phyloP scores from a whole-genome alignment of 192 early-diverging fungal genomes.

The Oehlia diaphana region DNA sequence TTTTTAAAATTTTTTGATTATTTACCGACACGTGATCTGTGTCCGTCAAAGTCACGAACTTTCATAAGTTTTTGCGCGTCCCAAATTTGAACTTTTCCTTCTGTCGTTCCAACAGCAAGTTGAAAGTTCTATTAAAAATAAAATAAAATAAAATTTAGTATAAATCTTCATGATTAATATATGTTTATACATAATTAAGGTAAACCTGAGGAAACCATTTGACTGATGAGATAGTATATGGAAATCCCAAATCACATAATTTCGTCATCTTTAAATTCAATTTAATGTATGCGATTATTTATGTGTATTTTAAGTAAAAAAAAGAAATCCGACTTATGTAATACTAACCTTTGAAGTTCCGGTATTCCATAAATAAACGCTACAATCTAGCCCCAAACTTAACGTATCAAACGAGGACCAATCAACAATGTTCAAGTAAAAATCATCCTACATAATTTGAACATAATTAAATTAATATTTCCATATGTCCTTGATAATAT shows the following conservation, averaged over 20 bases:
- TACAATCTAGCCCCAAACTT: conserved; percentile 79
- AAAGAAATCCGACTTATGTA: too few species aligned
- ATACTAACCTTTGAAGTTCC: conserved; percentile 37
- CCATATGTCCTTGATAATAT: background rate
- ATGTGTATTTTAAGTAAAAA: too few species aligned
- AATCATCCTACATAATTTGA: conserved; percentile 73
- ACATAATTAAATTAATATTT: background rate
- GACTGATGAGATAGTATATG: conserved; percentile 74
- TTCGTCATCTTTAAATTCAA: conserved; percentile 41
- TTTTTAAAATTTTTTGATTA: background rate
- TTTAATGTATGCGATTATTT: too few species aligned
- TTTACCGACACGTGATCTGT: conserved; percentile 59
- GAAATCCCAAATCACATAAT: conserved; percentile 33
- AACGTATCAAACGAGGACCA: conserved; percentile 83
- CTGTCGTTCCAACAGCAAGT: conserved; percentile 74
- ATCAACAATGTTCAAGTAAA: conserved; percentile 95
- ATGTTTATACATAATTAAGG: background rate
- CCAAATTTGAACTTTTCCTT: conserved; percentile 68
- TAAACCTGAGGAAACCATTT: conserved; percentile 67
- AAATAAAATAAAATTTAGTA: background rate
- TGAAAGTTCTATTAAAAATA: conserved; percentile 44
- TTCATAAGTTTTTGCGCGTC: conserved; percentile 52
- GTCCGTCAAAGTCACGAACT: conserved; percentile 46
- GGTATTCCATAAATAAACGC: conserved; percentile 92
- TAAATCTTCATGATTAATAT: background rate